Evolutionary conservation across 2,329 filamentous ascomycete species (phyloP), one percentile per base, ranked within the genome.

Genomic region (Clonostachys rosea): DNA sequence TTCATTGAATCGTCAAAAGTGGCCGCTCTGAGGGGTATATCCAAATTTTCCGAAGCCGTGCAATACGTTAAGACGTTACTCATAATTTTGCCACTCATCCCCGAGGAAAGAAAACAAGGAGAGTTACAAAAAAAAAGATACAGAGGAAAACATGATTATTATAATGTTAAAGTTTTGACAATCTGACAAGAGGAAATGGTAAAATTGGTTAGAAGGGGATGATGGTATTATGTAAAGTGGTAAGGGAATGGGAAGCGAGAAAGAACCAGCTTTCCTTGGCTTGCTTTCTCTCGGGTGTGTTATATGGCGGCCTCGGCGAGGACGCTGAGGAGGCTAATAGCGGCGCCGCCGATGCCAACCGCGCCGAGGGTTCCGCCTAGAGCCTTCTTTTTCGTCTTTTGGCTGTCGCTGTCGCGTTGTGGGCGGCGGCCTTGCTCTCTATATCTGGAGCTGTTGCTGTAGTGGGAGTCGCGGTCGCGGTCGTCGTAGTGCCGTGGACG

Each of bases 291-390:
- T 10, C 8, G 12, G 36, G 3, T n/a, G n/a, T n/a, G n/a, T 18
- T 39, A 39, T 30, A 59, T 59, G 5, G 78, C 79, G 24, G 79
- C 80, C 57, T 84, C 79, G 5, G 76, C 73, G 34, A 84, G 61
- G 2, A 83, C 78, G 46, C 74, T 75, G 42, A 84, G 56, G 50
- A 84, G 60, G 46, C 78, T 81, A 4, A 75, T 79, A 1, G 81
- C 80, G 1, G 79, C 80, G 10, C 81, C 78, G 5, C 81, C 81
- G 33, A 85, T 76, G 2, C 81, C 76, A 6, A 79, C 81, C 1
- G 76, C 78, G 3, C 74, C 72, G 5, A 83, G 66, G 14, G 78
- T 75, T 52, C 81, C 78, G 43, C 75, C 74, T 62, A 74, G 74
- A 12, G 65, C 66, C 55, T 70, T 74, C 58, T 68, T 74, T 55